Evolutionary conservation across 108 stramenopile species (phyloP), one percentile per base, ranked within the genome.

Genomic region (Parietichytrium sp.): DNA sequence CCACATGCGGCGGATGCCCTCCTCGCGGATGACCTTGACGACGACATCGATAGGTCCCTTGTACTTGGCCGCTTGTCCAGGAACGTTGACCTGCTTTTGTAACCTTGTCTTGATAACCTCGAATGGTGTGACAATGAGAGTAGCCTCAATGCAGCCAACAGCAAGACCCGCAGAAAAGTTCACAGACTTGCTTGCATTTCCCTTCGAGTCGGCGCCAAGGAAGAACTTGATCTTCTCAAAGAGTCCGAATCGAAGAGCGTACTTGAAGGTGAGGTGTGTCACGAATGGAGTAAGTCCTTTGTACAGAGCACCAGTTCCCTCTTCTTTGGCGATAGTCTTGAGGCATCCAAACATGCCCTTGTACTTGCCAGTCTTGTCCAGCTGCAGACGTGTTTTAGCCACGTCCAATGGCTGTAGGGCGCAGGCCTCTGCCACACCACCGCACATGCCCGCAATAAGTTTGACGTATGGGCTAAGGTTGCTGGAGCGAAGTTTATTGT

Each of bases 201-300:
- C 55, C 47, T 84, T 80, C 3, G 78, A 27, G 4, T 49, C 54
- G 4, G 48, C 33, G 79, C 47, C 89, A 72, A 85, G 83, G 42
- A 82, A 51, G 54, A 45, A 47, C 81, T 91, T 90, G 88, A 93
- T 96, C 48, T 92, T 86, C 80, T 97, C 96, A 83, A 96, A 98
- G 47, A 91, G 88, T n/a, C 95, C 86, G 86, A 98, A 98, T 48
- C 98, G 94, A 79, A 97, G 93, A 54, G 96, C 95, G 96, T 96
- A 96, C 87, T 98, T 98, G 52, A 95, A 95, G n/a, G 96, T 84
- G 53, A 97, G 95, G 53, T 96, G 96, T 3, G 90, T 92, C 79
- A 92, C 95, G 31, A 98, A 96, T 3, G 98, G 96, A 12, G 93
- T 94, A 47, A 98, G 85, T 27, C 98, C 98, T 86, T 97, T 98